Base-by-base conservation (phyloP, 2,329 filamentous ascomycete species). In the Penicillium sp. region DNA sequence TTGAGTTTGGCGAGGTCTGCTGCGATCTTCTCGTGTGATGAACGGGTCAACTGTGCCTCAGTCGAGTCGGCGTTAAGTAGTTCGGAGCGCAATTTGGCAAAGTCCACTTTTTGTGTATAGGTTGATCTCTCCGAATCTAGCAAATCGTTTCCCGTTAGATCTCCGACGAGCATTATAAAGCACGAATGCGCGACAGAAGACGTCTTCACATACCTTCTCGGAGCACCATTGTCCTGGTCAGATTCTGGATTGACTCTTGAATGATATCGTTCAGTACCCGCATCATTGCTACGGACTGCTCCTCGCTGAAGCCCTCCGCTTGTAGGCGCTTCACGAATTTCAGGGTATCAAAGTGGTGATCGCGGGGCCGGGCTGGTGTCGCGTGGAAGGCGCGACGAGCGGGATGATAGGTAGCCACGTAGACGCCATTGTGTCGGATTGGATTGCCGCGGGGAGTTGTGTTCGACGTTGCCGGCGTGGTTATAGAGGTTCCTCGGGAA, bases 281-380 rank as follows among this genome's bases (percentile, higher is more conserved):
- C 94, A 99, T 97, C 89, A 97, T 94, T n/a, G 94, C 93, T 27
- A 91, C 92, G 2, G 93, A 88, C 77, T 99, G 94, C 66, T 93
- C 89, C 75, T 97, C 93, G 25, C 91, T 96, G 75, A 97, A 97
- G 0, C 94, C 94, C 74, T 99, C 94, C 65, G 86, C 86, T 74
- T 93, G 88, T 41, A 99, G 81, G 52, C 91, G 84, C 77, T 96
- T 91, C 39, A 99, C 93, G 73, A 99, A 96, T 78, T 96, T 97
- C 61, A 99, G 84, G 0, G 94, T 99, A 77, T 99, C 94, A 73
- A 99, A 99, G 76, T 99, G 93, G 76, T 99, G 94, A 69, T 97
- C 93, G 63, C 89, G 85, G 52, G 75, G 73, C 50, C 79, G 83
- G 38, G 77, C 69, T 2, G 84, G 73, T 0, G 90, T 89, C 36